Conservation (phyloP, 1,284 basidiomycete species). For the Tylopilus orsonianus region DNA sequence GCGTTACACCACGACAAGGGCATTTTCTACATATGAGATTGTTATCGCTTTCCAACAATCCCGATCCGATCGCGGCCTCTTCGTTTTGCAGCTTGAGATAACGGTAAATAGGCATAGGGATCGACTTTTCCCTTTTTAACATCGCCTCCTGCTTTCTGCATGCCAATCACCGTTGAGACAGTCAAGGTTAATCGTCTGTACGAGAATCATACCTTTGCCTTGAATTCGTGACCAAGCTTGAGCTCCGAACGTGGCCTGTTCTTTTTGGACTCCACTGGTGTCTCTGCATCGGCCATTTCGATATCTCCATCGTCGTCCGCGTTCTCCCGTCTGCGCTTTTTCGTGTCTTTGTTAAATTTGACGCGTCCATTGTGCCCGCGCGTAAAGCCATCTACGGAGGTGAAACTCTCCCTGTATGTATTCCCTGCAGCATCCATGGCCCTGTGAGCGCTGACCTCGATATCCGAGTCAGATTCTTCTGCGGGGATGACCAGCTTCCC, state of each 20-base stretch:
- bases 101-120: constrained; percentile 89
- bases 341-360: constrained; percentile 97
- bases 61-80: constrained; percentile 47
- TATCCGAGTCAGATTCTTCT: constrained; percentile 49
- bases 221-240: constrained; percentile 87
- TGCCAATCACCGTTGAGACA: not conserved
- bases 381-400: constrained; percentile 86
- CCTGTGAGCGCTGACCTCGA: constrained; percentile 35
- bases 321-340: constrained; percentile 76
- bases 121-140: constrained; percentile 85
- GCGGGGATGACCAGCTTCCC: constrained; percentile 91
- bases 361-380: constrained; percentile 82
- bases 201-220: constrained; percentile 61
- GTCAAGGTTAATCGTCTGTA: not conserved
- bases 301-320: constrained; percentile 56
- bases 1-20: not conserved
- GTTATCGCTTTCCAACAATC: constrained; percentile 49
- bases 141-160: constrained; percentile 88
- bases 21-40: constrained; percentile 3
- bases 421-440: constrained; percentile 66
- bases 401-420: constrained; percentile 83
- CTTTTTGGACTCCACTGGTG: constrained; percentile 44
- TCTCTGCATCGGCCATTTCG: constrained; percentile 63
- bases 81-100: constrained; percentile 81
- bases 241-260: constrained; percentile 58